Percentiles rank a stretch among this genome's conserved stretches.
Conservation (phyloP, 2,329 filamentous ascomycete species). For the Plenodomus biglobosus region DNA sequence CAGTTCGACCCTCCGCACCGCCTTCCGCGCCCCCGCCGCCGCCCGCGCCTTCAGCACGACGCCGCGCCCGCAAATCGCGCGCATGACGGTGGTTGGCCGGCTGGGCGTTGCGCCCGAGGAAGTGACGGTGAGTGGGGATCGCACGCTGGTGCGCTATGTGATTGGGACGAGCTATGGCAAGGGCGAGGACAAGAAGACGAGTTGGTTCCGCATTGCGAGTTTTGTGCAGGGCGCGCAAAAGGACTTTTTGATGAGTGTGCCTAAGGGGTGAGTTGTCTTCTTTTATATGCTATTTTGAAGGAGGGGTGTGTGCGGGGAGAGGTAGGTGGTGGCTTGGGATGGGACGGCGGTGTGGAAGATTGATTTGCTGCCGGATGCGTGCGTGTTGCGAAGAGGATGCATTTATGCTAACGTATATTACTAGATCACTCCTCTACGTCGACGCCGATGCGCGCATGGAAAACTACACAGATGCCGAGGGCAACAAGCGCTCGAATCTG, state of each 20-base stretch:
- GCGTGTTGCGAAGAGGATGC: not conserved
- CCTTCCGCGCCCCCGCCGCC: constrained; percentile 54
- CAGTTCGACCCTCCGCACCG: constrained; percentile 50
- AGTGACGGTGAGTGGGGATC: constrained; percentile 70
- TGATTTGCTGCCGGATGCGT: too few species aligned
- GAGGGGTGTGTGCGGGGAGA: not conserved
- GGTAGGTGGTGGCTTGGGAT: not conserved
- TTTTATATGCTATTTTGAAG: not conserved
- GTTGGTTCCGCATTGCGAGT: constrained; percentile 79
- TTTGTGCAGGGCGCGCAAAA: constrained; percentile 72
- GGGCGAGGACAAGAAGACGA: constrained; percentile 71
- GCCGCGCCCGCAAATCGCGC: constrained; percentile 64
- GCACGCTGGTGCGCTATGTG: constrained; percentile 74
- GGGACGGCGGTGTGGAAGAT: too few species aligned
- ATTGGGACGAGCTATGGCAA: constrained; percentile 70
- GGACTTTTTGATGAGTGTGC: constrained; percentile 71
- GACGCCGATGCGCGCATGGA: constrained; percentile 77
- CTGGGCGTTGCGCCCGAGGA: constrained; percentile 79
- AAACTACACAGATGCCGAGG: constrained; percentile 65
- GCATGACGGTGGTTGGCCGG: constrained; percentile 84
- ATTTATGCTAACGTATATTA: not conserved
- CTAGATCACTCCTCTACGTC: constrained; percentile 68
- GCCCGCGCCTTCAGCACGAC: constrained; percentile 77
- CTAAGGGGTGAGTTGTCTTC: constrained; percentile 72
- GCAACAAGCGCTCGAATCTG: constrained; percentile 64